phyloP scores from a whole-genome alignment of 352 stramenopile genomes.

The Phytophthora syringae region DNA sequence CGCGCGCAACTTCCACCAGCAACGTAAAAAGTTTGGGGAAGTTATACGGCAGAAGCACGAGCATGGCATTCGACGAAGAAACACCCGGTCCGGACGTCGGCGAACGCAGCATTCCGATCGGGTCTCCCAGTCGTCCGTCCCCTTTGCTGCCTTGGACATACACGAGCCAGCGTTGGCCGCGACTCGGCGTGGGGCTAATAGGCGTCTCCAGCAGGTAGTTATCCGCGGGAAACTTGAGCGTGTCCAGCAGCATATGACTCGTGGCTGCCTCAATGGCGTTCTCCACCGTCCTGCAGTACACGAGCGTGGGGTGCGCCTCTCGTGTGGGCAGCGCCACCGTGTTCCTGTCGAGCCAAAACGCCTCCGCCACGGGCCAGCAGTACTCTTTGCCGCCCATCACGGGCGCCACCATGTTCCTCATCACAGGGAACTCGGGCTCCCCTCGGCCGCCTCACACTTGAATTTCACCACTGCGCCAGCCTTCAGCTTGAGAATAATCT shows the following conservation, averaged over 20 bases:
- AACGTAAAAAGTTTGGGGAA: slow-evolving; percentile 84
- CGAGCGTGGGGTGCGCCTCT: slow-evolving; percentile 79
- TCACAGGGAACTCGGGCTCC: slow-evolving; percentile 52
- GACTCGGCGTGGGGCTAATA: slow-evolving; percentile 63
- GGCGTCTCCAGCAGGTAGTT: slow-evolving; percentile 72
- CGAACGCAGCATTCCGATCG: slow-evolving; percentile 78
- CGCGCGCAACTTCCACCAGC: slow-evolving; percentile 80
- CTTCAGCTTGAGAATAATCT: slow-evolving; percentile 87
- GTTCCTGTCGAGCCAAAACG: slow-evolving; percentile 88
- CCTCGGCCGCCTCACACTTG: slow-evolving; percentile 64
- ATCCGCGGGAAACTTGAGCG: slow-evolving; percentile 87
- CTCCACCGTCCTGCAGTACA: slow-evolving; percentile 76
- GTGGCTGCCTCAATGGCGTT: slow-evolving; percentile 82
- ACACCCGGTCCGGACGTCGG: slow-evolving; percentile 33
- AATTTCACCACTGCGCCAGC: slow-evolving; percentile 85
- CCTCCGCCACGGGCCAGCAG: slow-evolving; percentile 80
- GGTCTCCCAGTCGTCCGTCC: slow-evolving; percentile 80
- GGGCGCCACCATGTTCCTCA: slow-evolving; percentile 75
- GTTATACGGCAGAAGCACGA: slow-evolving; percentile 92
- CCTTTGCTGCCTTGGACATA: slow-evolving; percentile 85
- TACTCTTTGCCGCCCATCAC: slow-evolving; percentile 85
- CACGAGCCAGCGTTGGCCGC: slow-evolving; percentile 84
- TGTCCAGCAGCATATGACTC: slow-evolving; percentile 89
- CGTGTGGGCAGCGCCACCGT: slow-evolving; percentile 73
- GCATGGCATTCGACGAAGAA: slow-evolving; percentile 49